Evolutionary conservation across 2,329 filamentous ascomycete species (phyloP), one percentile per base, ranked within the genome.

Genomic region (Fusarium buxicola): DNA sequence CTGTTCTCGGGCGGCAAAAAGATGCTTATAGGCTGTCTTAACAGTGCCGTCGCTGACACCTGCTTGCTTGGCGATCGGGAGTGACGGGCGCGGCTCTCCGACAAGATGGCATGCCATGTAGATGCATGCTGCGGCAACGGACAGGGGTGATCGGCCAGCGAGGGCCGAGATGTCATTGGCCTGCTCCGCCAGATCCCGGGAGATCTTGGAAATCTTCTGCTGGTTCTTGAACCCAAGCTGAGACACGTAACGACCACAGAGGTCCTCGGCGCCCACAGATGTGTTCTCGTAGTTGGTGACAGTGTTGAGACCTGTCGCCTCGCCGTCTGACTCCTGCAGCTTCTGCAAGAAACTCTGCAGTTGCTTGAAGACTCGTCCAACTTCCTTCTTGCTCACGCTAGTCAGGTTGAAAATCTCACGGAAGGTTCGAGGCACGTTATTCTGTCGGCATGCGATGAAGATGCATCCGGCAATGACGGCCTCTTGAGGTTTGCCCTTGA

Each of bases 11-110:
- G 90, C 88, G 15, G 84, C 82, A 74, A 94, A 94, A 44, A 99
- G 83, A 72, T 91, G 89, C 74, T 95, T 95, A 82, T 98, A 99
- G 0, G 94, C 94, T 24, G 92, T 96, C 72, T 96, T 94, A 70
- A 99, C 97, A 0, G 95, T 99, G 52, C 95, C 94, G 73, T 99
- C 96, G 74, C 93, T 97, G 25, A 99, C 95, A 65, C 92, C 92
- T 1, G 92, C 92, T 15, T 95, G 89, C 21, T 79, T 77, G 6
- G 92, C 91, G 69, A 99, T 97, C 60, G 96, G 91, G 76, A 94
- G 94, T n/a, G 92, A 90, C 7, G 86, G 82, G 71, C 91, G 91
- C 16, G 87, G 82, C 67, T 95, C 86, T 53, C 89, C 91, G 80
- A 97, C 90, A 32, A 98, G 84, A 72, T 94, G 88, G 27, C 92